phyloP scores from a whole-genome alignment of 441 rosid species.

The Eruca vesicaria region DNA sequence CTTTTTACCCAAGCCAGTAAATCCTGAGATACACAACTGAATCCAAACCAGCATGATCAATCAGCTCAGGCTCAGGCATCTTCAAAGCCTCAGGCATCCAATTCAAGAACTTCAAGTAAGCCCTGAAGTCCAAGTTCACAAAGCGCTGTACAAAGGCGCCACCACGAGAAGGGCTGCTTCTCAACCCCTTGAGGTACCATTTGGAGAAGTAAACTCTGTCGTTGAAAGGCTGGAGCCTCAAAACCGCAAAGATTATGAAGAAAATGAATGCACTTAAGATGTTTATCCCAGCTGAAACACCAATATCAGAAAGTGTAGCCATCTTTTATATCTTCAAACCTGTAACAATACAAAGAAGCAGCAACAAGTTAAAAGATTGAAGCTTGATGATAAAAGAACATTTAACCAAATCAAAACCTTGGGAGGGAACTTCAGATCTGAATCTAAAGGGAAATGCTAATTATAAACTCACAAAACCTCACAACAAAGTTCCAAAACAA shows the following conservation, averaged over 20 bases:
- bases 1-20: slow-evolving; percentile 73
- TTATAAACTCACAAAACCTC: slow-evolving; percentile 1
- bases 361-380: not conserved
- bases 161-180: slow-evolving; percentile 60
- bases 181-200: slow-evolving; percentile 85
- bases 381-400: not conserved
- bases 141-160: slow-evolving; percentile 60
- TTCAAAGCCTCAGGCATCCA: slow-evolving; percentile 91
- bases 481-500: slow-evolving; percentile 3
- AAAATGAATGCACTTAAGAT: slow-evolving; percentile 69
- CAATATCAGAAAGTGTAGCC: slow-evolving; percentile 78
- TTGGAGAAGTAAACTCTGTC: slow-evolving; percentile 93
- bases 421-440: too few species aligned
- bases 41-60: slow-evolving; percentile 95
- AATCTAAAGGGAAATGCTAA: not conserved
- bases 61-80: slow-evolving; percentile 92
- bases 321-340: slow-evolving; percentile 34
- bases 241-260: slow-evolving; percentile 71
- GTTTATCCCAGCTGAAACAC: slow-evolving; percentile 75
- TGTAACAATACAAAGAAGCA: slow-evolving; percentile 3
- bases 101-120: slow-evolving; percentile 70
- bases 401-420: too few species aligned
- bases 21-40: slow-evolving; percentile 88
- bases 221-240: slow-evolving; percentile 87
- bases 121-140: slow-evolving; percentile 73